Conservation (phyloP, 345 rosid species). For the Populus ilicifolia region DNA sequence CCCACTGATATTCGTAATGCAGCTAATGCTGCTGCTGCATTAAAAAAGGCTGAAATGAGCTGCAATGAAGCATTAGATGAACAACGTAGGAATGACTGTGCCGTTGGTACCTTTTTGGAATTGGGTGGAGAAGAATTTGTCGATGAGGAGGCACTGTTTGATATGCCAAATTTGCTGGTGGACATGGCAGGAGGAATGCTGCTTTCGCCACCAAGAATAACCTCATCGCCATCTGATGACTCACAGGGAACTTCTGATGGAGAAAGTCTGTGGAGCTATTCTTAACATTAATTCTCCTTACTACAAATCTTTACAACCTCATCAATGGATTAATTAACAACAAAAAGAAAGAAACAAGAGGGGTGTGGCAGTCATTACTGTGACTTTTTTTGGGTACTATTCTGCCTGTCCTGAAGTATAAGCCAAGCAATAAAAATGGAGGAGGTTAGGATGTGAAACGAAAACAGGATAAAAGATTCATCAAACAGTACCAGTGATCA, state of each 20-base stretch:
- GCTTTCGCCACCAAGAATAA: constrained; percentile 73
- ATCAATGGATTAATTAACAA: not conserved
- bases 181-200: constrained; percentile 95
- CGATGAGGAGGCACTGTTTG: constrained; percentile 73
- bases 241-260: constrained; percentile 60
- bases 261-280: constrained; percentile 68
- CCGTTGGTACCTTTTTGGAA: not conserved
- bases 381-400: not conserved
- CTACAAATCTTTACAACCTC: not conserved
- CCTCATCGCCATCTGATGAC: constrained; percentile 44
- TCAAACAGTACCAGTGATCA: not conserved
- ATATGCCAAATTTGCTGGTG: constrained; percentile 76
- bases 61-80: not conserved
- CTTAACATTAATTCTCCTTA: not conserved
- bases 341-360: not conserved
- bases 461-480: not conserved
- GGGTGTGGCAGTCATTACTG: not conserved
- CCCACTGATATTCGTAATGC: constrained; percentile 64
- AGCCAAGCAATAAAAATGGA: not conserved
- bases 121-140: constrained; percentile 33
- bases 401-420: not conserved
- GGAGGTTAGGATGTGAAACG: not conserved
- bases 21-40: constrained; percentile 54
- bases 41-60: constrained; percentile 30
- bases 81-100: not conserved